phyloP scores from a whole-genome alignment of 2,329 filamentous ascomycete genomes.

The Diplodia mutila region DNA sequence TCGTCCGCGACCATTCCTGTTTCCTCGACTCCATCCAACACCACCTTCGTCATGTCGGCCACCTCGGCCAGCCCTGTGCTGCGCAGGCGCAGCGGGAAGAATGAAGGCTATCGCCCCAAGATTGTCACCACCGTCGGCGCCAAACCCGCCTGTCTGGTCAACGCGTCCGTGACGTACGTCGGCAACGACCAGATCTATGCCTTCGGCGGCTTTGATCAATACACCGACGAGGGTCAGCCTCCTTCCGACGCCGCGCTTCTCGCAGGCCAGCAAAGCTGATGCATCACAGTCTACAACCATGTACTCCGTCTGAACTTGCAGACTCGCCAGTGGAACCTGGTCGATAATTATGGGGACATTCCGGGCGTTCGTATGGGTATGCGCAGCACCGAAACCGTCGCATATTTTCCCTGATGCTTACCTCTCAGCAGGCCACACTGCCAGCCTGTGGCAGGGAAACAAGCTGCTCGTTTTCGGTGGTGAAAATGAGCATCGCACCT shows the following conservation, averaged over 20 bases:
- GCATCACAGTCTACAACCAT: conserved; percentile 81
- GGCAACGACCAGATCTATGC: conserved; percentile 97
- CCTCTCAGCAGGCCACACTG: conserved; percentile 74
- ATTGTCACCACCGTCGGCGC: conserved; percentile 65
- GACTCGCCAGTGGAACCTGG: conserved; percentile 89
- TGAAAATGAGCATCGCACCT: conserved; percentile 95
- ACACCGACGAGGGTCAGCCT: conserved; percentile 80
- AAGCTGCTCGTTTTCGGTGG: conserved; percentile 97
- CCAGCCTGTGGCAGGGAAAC: conserved; percentile 88
- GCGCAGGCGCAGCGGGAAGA: conserved; percentile 50
- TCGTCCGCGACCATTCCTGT: conserved; percentile 23
- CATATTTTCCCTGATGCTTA: conserved; percentile 6
- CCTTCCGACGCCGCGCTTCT: not conserved
- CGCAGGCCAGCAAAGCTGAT: conserved; percentile 24
- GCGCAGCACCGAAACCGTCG: conserved; percentile 31
- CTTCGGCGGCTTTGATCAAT: conserved; percentile 98
- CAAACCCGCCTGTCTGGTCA: conserved; percentile 91
- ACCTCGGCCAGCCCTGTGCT: conserved; percentile 62
- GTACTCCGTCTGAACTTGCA: conserved; percentile 86
- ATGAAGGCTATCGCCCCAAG: conserved; percentile 80
- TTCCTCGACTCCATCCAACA: conserved; percentile 59
- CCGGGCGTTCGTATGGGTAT: conserved; percentile 94
- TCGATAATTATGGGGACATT: conserved; percentile 98
- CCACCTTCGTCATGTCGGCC: conserved; percentile 87
- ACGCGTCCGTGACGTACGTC: conserved; percentile 98